phyloP scores from a whole-genome alignment of 805 yeast species.

The Lipomyces spencermartinsiae region DNA sequence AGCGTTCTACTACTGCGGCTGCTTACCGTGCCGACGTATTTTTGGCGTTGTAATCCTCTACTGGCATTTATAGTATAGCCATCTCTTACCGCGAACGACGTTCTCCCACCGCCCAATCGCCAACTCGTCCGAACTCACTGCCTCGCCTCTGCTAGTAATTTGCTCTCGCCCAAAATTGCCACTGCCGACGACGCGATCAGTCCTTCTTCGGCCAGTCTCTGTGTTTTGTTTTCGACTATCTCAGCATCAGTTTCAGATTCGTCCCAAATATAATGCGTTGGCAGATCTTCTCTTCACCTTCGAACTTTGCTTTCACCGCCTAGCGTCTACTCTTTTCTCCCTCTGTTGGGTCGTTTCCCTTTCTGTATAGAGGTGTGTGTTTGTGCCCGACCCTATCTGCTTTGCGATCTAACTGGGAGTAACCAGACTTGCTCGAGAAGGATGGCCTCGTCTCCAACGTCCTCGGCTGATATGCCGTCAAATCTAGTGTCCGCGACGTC shows the following conservation, averaged over 20 bases:
- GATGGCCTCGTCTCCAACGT: not conserved
- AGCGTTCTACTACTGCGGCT: too few species aligned
- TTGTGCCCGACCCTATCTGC: not conserved
- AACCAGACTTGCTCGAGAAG: not conserved
- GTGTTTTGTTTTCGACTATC: not conserved
- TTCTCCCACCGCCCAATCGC: too few species aligned
- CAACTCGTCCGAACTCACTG: too few species aligned
- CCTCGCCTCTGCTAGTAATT: too few species aligned
- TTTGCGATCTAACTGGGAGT: not conserved
- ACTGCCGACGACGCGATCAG: not conserved
- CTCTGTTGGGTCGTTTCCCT: not conserved
- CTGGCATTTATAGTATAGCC: too few species aligned
- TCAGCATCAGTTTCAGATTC: not conserved
- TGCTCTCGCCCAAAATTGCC: not conserved
- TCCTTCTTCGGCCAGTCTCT: not conserved
- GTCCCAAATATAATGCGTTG: constrained; percentile 1
- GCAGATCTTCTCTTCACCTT: not conserved
- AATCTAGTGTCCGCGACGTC: not conserved
- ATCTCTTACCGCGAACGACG: too few species aligned
- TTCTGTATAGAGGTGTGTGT: not conserved
- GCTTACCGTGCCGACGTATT: too few species aligned
- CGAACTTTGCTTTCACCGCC: not conserved
- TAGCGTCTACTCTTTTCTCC: not conserved
- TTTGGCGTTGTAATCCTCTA: too few species aligned
- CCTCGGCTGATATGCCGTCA: not conserved